Percentiles rank a stretch among this genome's conserved stretches.
These are phyloP conservation scores for Eucalyptus sp. DNA, from an alignment of 345 rosid genomes.

Conservation along the genomic window DNA sequence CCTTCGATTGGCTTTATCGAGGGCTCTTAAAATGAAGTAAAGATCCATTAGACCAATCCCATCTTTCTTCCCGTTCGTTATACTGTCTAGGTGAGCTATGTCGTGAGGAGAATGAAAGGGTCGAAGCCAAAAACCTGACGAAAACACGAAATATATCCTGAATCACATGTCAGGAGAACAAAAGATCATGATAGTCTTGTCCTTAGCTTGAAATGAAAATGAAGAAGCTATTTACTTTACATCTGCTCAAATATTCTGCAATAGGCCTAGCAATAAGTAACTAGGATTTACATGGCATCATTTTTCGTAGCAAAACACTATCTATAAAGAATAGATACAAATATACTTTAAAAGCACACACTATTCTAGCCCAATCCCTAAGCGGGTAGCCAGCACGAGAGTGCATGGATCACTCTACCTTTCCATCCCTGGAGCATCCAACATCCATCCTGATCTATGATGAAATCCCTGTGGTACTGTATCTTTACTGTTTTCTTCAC, in stretches of 20 bases:
- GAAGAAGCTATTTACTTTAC: not conserved
- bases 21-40: not conserved
- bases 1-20: not conserved
- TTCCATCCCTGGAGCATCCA: constrained; percentile 96
- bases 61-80: not conserved
- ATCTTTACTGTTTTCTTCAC: constrained; percentile 24
- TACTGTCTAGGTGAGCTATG: not conserved
- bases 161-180: not conserved
- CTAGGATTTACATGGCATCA: not conserved
- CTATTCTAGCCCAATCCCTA: not conserved
- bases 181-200: not conserved
- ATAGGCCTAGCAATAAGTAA: not conserved
- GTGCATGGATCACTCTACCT: constrained; percentile 54
- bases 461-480: constrained; percentile 50
- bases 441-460: constrained; percentile 42
- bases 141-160: not conserved
- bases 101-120: not conserved
- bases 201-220: not conserved
- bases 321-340: not conserved
- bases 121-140: not conserved
- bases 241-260: not conserved
- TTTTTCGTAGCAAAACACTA: not conserved
- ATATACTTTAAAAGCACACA: not conserved
- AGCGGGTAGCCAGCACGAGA: constrained; percentile 63
- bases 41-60: not conserved